Evolutionary conservation across 2,329 filamentous ascomycete genomes (phyloP), one percentile per base, ranked within the genome.

Genomic region (Calonectria pauciramosa): DNA sequence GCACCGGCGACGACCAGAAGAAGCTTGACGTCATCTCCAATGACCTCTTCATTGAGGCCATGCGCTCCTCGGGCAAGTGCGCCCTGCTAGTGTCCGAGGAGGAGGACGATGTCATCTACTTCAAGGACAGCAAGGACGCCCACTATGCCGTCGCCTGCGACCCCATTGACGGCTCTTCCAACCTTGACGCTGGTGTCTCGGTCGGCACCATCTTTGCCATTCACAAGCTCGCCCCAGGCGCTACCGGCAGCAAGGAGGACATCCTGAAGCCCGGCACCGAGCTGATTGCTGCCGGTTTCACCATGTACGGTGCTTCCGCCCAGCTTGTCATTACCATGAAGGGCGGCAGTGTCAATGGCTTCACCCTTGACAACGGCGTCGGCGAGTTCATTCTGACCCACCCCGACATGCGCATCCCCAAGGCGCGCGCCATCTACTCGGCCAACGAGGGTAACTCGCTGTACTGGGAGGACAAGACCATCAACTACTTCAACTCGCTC

Each of bases 11-110:
- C 86, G 97, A 99, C 85, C 97, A 99, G 86, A 99, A 99, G 92
- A 99, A 99, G 89, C 95, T 99, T 76, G 97, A 99, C 85, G 96
- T 99, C 74, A 99, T 99, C 84, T 96, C 96, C 85, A 99, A 99
- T 85, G 97, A 99, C 85, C 91, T 99, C 82, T 99, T 99, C 89
- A 95, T 99, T 83, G 93, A 95, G 75, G 95, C 96, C 77, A 99
- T 99, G 97, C 92, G 92, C 80, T 96, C 95, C 68, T 98, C 94
- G 34, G 96, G 95, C 82, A 96, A 96, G 86, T 97, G 96, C 84
- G 93, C 95, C 68, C 89, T 99, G 73, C 90, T 99, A 44, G 96
- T 99, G n/a, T 99, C 97, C 0, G 97, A 99, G 86, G 97, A 99
- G 85, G 96, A 99, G 86, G 97, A 99, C 78, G 92, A 99, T 69